Conservation (phyloP, 129 eudicot genomes). For the Deinandra increscens region DNA sequence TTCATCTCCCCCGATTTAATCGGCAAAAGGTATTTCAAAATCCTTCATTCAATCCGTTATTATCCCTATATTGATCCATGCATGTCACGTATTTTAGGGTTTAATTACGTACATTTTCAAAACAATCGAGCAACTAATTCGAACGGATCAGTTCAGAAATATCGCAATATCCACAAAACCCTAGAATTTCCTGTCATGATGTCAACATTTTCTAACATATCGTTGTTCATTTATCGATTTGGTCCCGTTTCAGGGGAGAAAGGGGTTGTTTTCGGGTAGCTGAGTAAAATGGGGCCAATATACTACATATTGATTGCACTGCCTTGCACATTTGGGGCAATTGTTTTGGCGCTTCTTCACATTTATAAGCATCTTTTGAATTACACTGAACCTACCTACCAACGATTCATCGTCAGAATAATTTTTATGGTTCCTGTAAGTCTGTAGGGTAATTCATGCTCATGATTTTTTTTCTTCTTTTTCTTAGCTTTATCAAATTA, state of each 20-base stretch:
- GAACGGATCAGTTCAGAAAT: too few species aligned
- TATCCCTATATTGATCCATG: conserved; percentile 1
- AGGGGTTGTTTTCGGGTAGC: conserved; percentile 14
- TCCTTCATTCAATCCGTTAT: background rate
- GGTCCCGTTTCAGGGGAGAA: conserved; percentile 19
- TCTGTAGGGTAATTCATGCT: too few species aligned
- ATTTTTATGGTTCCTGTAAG: conserved; percentile 93
- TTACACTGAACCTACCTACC: conserved; percentile 91
- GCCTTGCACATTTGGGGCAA: conserved; percentile 89
- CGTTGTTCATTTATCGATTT: background rate
- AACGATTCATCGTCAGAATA: conserved; percentile 89
- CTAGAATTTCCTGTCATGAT: background rate
- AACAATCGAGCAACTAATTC: conserved; percentile 19
- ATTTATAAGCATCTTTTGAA: conserved; percentile 84
- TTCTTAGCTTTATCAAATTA: too few species aligned
- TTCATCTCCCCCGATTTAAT: conserved; percentile 19
- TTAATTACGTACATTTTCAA: conserved; percentile 2
- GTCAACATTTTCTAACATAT: background rate
- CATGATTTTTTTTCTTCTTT: too few species aligned
- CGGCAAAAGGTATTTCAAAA: conserved; percentile 22
- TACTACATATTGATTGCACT: conserved; percentile 63
- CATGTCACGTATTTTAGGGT: conserved; percentile 17
- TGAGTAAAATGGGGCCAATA: conserved; percentile 60
- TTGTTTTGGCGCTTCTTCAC: conserved; percentile 65
- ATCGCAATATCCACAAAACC: conserved; percentile 1